Evolutionary conservation across 352 stramenopile species (phyloP).

Genomic region (Globisporangium canariense): DNA sequence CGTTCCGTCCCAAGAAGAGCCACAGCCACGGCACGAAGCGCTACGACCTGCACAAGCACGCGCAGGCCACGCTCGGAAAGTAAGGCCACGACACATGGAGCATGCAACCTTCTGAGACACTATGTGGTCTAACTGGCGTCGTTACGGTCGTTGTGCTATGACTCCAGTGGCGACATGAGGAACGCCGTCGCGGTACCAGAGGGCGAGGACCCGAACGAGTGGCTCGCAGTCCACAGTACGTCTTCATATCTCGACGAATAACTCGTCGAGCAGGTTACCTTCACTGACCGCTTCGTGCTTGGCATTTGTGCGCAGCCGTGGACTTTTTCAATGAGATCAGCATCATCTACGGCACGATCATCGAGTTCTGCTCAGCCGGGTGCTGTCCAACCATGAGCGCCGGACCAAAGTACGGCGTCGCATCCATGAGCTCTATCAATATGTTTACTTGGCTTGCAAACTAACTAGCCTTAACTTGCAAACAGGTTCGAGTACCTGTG

Average conservation of each 20-base stretch:
- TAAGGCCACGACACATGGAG: slow-evolving; percentile 25
- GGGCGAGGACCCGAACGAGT: slow-evolving; percentile 89
- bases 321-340: slow-evolving; percentile 95
- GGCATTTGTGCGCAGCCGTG: slow-evolving; percentile 49
- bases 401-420: slow-evolving; percentile 43
- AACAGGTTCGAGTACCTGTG: slow-evolving; percentile 87
- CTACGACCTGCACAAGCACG: slow-evolving; percentile 80
- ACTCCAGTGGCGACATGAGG: slow-evolving; percentile 56
- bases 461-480: too few species aligned
- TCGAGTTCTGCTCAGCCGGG: slow-evolving; percentile 72
- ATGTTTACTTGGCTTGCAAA: neutral
- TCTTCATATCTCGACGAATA: neutral
- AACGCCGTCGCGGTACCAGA: slow-evolving; percentile 57
- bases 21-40: slow-evolving; percentile 80
- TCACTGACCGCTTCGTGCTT: too few species aligned
- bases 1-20: slow-evolving; percentile 84
- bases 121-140: neutral
- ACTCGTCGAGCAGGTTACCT: too few species aligned
- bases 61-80: slow-evolving; percentile 79
- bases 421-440: neutral
- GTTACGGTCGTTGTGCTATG: neutral
- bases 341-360: slow-evolving; percentile 90
- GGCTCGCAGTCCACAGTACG: slow-evolving; percentile 90
- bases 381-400: slow-evolving; percentile 76
- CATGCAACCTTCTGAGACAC: slow-evolving; percentile 9